Evolutionary conservation across 2,329 filamentous ascomycete species (phyloP).

Genomic region (Monosporascus sp.): DNA sequence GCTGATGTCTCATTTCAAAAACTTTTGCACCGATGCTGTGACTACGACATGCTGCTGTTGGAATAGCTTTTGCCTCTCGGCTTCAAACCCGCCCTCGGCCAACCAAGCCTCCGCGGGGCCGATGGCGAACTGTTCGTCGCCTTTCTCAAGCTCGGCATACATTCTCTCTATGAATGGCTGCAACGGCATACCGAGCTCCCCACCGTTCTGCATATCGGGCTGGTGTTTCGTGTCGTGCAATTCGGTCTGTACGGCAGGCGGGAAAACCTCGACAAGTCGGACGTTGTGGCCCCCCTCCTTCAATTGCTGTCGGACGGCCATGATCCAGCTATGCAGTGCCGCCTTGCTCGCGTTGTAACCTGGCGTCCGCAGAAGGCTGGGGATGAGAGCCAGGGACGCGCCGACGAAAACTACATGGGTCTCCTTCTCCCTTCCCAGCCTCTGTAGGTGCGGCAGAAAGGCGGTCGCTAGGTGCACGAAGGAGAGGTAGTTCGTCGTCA

Average conservation of each 20-base stretch:
- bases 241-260: slow-evolving; percentile 37
- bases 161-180: slow-evolving; percentile 36
- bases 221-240: slow-evolving; percentile 35
- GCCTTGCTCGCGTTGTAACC: slow-evolving; percentile 46
- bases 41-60: slow-evolving; percentile 13
- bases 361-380: slow-evolving; percentile 35
- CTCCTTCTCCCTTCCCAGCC: background rate
- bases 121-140: slow-evolving; percentile 35
- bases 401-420: slow-evolving; percentile 22
- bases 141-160: slow-evolving; percentile 30
- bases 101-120: slow-evolving; percentile 21
- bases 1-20: slow-evolving; percentile 10
- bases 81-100: slow-evolving; percentile 20
- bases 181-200: slow-evolving; percentile 43
- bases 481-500: slow-evolving; percentile 41
- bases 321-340: slow-evolving; percentile 39
- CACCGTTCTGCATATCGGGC: slow-evolving; percentile 36
- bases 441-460: slow-evolving; percentile 38
- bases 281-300: slow-evolving; percentile 20
- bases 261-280: slow-evolving; percentile 39
- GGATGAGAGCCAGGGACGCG: slow-evolving; percentile 31
- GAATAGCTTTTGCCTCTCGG: slow-evolving; percentile 20
- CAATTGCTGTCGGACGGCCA: slow-evolving; percentile 41
- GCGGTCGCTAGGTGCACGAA: slow-evolving; percentile 38
- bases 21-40: slow-evolving; percentile 13